A percentile compares a stretch with the other conserved stretches of the same genome.
Conservation (phyloP, 257 asterid species). For the Przewalskia tangutica region DNA sequence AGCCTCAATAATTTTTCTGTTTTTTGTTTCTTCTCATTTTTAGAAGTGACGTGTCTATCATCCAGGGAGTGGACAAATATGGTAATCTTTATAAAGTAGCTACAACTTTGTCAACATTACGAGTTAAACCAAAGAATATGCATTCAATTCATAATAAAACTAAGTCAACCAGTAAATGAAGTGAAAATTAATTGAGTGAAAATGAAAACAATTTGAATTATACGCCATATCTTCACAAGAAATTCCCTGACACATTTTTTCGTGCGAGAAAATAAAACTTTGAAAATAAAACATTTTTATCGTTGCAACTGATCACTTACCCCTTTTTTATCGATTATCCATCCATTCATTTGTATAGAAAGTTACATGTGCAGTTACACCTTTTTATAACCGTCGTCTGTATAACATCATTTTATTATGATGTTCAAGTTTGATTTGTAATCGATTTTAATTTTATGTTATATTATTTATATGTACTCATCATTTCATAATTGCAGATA, state of each 20-base stretch:
- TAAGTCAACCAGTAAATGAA: not conserved
- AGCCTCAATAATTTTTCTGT: not conserved
- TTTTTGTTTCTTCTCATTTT: not conserved
- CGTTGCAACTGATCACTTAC: no score
- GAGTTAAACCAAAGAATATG: not conserved
- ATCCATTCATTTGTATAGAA: no score
- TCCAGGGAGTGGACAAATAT: not conserved
- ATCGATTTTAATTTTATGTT: no score
- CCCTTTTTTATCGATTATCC: no score
- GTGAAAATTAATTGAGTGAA: not conserved
- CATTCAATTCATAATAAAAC: not conserved
- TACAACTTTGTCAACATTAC: not conserved
- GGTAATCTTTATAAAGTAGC: not conserved
- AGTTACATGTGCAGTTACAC: no score
- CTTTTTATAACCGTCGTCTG: no score
- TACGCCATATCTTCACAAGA: not conserved
- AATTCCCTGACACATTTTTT: not conserved
- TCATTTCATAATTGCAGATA: no score
- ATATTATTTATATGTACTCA: no score
- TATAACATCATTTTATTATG: no score
- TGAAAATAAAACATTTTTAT: no score
- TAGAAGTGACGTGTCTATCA: not conserved
- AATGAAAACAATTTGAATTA: not conserved
- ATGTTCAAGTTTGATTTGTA: no score
- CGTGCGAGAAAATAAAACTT: not conserved